Evolutionary conservation across 768 basidiomycete species (phyloP).

Genomic region (Cystoderma amianthinum): DNA sequence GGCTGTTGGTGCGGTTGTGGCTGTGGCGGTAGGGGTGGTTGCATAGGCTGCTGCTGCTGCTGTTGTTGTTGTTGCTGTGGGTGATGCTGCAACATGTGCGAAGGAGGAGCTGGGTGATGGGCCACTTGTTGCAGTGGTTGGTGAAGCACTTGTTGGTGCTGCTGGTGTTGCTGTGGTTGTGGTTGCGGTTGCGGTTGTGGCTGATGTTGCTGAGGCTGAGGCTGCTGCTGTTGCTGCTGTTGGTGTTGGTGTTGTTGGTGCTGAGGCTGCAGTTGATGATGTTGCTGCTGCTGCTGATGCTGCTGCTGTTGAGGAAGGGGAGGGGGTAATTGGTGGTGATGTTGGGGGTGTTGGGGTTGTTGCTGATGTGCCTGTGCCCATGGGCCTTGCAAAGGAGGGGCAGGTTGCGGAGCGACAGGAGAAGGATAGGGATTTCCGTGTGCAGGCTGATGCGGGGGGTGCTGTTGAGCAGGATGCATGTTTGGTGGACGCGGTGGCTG

Average conservation of each 20-base stretch:
- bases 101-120: constrained; percentile 3
- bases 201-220: constrained; percentile 8
- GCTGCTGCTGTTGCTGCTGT: constrained; percentile 15
- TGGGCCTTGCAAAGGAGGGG: constrained; percentile 30
- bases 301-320: constrained; percentile 13
- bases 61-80: constrained; percentile 6
- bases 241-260: constrained; percentile 14
- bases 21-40: constrained; percentile 9
- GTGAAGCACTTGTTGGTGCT: constrained; percentile 7
- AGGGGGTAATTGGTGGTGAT: constrained; percentile 9
- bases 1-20: constrained; percentile 9
- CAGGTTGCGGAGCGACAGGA: constrained; percentile 29
- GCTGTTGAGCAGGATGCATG: constrained; percentile 12
- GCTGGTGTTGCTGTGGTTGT: constrained; percentile 7
- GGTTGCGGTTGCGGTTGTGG: constrained; percentile 12
- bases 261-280: constrained; percentile 18
- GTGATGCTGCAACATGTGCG: constrained; percentile 6
- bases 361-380: constrained; percentile 29
- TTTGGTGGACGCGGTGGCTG: constrained; percentile 16
- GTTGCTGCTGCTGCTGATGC: constrained; percentile 12
- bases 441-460: constrained; percentile 23
- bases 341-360: constrained; percentile 18
- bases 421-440: constrained; percentile 41
- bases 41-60: constrained; percentile 9
- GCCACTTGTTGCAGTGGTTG: constrained; percentile 12